Evolutionary conservation across 331 rosid species (phyloP).

Genomic region (Stylosanthes scabra): DNA sequence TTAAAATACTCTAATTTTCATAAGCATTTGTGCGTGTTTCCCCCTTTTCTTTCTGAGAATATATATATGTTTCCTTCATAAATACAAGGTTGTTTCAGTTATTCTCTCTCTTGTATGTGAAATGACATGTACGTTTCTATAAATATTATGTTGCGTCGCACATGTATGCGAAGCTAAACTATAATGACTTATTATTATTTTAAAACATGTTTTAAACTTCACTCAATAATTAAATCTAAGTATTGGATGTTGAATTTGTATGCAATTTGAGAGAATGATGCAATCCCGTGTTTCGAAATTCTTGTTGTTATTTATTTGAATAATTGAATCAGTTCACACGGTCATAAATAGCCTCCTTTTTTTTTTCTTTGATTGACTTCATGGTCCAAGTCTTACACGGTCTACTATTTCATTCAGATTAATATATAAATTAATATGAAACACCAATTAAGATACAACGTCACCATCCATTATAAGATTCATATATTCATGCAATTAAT

Average conservation of each 20-base stretch:
- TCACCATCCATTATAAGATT: not conserved
- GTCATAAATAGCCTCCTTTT: constrained; percentile 17
- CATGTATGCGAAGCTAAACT: not conserved
- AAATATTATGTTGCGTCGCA: not conserved
- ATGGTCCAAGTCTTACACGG: constrained; percentile 36
- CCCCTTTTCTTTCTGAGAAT: not conserved
- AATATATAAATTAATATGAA: constrained; percentile 2
- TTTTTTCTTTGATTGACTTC: constrained; percentile 1
- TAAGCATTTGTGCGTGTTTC: not conserved
- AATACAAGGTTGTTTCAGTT: not conserved
- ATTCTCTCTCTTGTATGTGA: not conserved
- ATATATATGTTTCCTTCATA: not conserved
- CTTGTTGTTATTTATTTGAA: not conserved
- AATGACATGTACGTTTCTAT: not conserved
- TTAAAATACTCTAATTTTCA: not conserved
- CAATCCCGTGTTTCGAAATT: constrained; percentile 46
- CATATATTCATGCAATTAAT: constrained; percentile 41
- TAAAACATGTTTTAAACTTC: not conserved
- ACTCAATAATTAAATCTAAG: too few species aligned
- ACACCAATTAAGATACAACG: not conserved
- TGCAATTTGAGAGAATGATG: constrained; percentile 18
- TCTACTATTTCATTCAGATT: constrained; percentile 4
- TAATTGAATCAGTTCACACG: constrained; percentile 47
- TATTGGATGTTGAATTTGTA: constrained; percentile 30
- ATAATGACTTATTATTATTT: not conserved